Evolutionary conservation across 169 alveolate genomes (phyloP), one percentile per base, ranked within the genome.

Genomic region (Theileria sp.): DNA sequence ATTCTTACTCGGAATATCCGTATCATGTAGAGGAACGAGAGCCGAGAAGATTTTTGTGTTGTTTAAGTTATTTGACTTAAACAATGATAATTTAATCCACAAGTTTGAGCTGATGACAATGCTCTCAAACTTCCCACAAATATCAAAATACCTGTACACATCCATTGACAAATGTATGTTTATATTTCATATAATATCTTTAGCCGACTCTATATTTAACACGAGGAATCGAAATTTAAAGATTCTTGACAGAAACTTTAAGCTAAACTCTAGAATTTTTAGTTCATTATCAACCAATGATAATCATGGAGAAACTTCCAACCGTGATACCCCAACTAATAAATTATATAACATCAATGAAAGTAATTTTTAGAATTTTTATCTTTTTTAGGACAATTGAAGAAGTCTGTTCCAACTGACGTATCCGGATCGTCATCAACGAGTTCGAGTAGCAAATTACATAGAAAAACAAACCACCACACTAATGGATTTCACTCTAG

Each of bases 11-110:
- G 96, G 96, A 34, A 87, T 93, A 13, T 92, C 96, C 3, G 86
- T 91, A 34, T 92, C 96, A 71, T 93, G 96, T 73, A 77, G 96
- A 25, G 96, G 96, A 56, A 93, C 96, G 44, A 92, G 92, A 44
- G 49, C 92, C 60, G 96, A 93, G 64, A 90, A 91, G 68, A 93
- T 93, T 23, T 66, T 60, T 61, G 96, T 93, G 25, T 82, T 93
- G n/a, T 93, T 92, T 75, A 91, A 93, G 68, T 87, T 93, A 17
- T 93, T 93, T 90, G 96, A 93, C 77, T 81, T 93, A 30, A 89
- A 93, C 49, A 79, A 91, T 13, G 96, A 93, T 80, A 93, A 94
- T 1, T 71, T 64, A 49, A 80, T 93, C 7, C 93, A 91, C 67
- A 93, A 93, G 75, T 79, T 92, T 15, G 96, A 93, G 75, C 88